Conservation (phyloP, 306 rosid genomes). For the Malus fusca region DNA sequence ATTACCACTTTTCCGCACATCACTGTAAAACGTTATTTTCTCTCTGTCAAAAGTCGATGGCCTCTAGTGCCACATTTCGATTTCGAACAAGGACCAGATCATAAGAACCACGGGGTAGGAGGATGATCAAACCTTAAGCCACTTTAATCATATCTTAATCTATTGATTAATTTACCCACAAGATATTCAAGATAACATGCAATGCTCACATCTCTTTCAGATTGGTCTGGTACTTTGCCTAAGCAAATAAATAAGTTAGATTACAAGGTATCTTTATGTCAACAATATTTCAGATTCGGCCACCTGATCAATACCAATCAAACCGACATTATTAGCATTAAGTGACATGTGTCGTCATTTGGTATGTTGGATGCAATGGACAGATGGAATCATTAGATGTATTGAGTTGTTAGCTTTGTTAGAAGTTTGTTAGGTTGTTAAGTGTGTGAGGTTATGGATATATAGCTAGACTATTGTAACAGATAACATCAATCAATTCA, state of each 20-base stretch:
- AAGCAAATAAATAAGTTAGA: too few species aligned
- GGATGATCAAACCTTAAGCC: not conserved
- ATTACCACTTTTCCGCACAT: not conserved
- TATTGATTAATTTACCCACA: not conserved
- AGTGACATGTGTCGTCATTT: too few species aligned
- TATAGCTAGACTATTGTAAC: too few species aligned
- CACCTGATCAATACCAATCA: not conserved
- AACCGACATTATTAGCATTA: too few species aligned
- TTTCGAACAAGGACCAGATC: not conserved
- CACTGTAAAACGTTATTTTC: not conserved
- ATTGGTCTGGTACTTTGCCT: not conserved
- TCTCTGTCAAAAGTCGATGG: not conserved
- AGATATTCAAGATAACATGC: not conserved
- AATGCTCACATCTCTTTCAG: not conserved
- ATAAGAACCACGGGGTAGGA: not conserved
- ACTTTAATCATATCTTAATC: not conserved
- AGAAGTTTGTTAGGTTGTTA: too few species aligned
- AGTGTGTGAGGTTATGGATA: too few species aligned
- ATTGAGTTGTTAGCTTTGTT: too few species aligned
- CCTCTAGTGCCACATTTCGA: not conserved
- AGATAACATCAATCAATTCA: too few species aligned
- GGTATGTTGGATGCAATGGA: too few species aligned
- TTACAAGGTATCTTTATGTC: not conserved
- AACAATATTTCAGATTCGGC: not conserved
- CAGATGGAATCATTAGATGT: too few species aligned